Evolutionary conservation across 495 filamentous ascomycete genomes (phyloP), one percentile per base, ranked within the genome.

Genomic region (Penicillium cataractarum): DNA sequence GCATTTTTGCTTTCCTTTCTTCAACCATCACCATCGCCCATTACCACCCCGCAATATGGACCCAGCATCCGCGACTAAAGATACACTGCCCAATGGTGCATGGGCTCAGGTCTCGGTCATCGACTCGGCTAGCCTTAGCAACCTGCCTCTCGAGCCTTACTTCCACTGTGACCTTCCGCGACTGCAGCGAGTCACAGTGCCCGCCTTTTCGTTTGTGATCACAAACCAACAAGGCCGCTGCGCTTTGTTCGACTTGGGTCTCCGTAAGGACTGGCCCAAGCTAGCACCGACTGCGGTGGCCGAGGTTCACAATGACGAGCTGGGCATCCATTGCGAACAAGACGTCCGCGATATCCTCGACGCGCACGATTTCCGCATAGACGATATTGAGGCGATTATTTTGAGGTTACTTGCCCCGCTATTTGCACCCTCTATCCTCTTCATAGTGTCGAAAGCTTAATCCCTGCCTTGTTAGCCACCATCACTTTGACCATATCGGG

Each of bases 401-500:
- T 31, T 51, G 13, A 51, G 49, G 49, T 51, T 27, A 2, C 2
- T 22, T 51, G 26, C 49, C 13, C 49, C 12, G 2, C n/a, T 51
- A 0, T 29, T n/a, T 12, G 3, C 2, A 9, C 29, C 15, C 49
- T 3, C 0, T 12, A 5, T 44, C 7, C 40, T 3, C 4, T 44
- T 44, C 8, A 2, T 9, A 44, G 6, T 22, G 0, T 12, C 12
- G 2, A 7, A 10, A 22, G 40, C 3, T 1, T 2, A 31, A 31
- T 17, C 3, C 2, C 29, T 51, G 49, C 29, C 29, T 31, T 26
- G 17, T 17, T 26, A 84, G 81, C 31, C 86, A 88, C 61, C 69
- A 69, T 54, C 87, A 89, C 63, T 80, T 83, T 57, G 85, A 88
- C 62, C 87, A 89, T 65, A 75, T 71, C 12, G 85, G 85, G 4